A percentile compares a stretch with the other conserved stretches of the same genome.
Conservation (phyloP, 192 early-diverging fungal species). For the Podila epigama region DNA sequence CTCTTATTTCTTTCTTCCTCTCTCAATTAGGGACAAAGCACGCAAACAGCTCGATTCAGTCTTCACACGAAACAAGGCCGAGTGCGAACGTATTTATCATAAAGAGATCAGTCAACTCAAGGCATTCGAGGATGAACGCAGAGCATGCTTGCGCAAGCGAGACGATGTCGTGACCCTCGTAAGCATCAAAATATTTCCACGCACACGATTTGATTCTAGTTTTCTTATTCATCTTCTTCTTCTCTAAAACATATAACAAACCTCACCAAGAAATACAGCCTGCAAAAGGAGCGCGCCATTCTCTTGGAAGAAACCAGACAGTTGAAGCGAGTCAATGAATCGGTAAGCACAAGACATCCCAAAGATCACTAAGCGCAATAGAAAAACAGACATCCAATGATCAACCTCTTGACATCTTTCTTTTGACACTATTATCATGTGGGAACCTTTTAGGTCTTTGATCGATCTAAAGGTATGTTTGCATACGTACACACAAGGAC, state of each 20-base stretch:
- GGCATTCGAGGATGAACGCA: conserved; percentile 29
- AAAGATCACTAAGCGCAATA: too few relatives aligned
- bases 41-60: conserved; percentile 39
- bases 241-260: not conserved
- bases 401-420: not conserved
- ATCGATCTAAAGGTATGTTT: conserved; percentile 35
- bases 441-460: conserved; percentile 30
- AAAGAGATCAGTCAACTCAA: conserved; percentile 35
- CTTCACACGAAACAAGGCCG: conserved; percentile 30
- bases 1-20: not conserved
- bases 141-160: conserved; percentile 25
- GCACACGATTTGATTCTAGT: not conserved
- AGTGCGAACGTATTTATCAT: conserved; percentile 8
- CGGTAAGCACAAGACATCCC: too few relatives aligned
- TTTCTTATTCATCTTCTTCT: not conserved
- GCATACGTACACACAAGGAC: too few relatives aligned
- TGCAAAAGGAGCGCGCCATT: conserved; percentile 20
- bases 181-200: not conserved
- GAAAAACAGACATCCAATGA: too few relatives aligned
- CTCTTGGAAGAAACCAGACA: conserved; percentile 39
- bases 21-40: conserved; percentile 9
- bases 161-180: conserved; percentile 40
- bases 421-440: not conserved
- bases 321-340: conserved; percentile 37
- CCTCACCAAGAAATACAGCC: conserved; percentile 8